A percentile compares a stretch with the other conserved stretches of the same genome.
These are phyloP conservation scores for Globisporangium cystogenes DNA, from an alignment of 352 stramenopile species.

Conservation along the genomic window DNA sequence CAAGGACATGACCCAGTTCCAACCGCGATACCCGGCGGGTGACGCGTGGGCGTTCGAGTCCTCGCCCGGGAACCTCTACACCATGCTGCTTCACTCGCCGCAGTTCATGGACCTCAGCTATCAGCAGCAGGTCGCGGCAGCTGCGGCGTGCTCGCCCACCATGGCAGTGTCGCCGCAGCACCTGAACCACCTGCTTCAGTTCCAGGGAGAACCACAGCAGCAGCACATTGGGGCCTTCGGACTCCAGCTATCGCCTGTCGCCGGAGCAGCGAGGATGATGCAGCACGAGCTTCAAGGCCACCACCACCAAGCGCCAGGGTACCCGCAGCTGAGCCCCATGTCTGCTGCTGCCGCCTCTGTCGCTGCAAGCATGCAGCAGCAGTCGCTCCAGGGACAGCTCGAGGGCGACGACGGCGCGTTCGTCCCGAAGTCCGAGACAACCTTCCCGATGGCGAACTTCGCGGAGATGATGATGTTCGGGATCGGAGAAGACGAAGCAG, in stretches of 20 bases:
- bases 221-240: background rate
- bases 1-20: constrained; percentile 1
- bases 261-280: background rate
- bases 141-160: background rate
- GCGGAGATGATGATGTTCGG: constrained; percentile 43
- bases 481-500: background rate
- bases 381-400: background rate
- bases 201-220: constrained; percentile 2
- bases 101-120: constrained; percentile 8
- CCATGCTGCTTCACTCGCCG: constrained; percentile 8
- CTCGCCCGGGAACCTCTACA: constrained; percentile 3
- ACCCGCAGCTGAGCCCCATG: background rate
- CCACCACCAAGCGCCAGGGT: background rate
- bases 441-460: constrained; percentile 19
- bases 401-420: background rate
- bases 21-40: background rate
- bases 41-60: constrained; percentile 10
- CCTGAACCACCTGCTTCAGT: constrained; percentile 2
- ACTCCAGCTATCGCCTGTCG: background rate
- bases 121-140: constrained; percentile 6
- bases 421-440: background rate
- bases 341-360: background rate
- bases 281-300: background rate
- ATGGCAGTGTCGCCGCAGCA: background rate
- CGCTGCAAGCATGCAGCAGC: background rate